Evolutionary conservation across 352 stramenopile species (phyloP).

Genomic region (Pythium monospermum): DNA sequence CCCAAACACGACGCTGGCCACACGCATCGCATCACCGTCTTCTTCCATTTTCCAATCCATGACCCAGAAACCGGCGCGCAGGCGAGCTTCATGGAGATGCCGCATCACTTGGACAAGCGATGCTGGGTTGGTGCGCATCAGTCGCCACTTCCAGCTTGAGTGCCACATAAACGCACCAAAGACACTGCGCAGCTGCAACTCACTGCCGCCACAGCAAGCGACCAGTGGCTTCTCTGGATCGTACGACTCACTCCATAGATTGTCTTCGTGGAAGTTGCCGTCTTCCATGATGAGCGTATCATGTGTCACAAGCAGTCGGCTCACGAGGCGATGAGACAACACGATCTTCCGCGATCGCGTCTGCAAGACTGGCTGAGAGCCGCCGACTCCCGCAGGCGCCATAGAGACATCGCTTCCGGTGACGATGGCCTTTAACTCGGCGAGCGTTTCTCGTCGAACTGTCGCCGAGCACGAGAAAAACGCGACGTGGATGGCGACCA

Average conservation of each 20-base stretch:
- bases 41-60: conserved; percentile 77
- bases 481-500: conserved; percentile 77
- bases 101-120: conserved; percentile 63
- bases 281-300: conserved; percentile 47
- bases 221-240: conserved; percentile 38
- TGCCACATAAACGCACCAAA: conserved; percentile 88
- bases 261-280: conserved; percentile 13
- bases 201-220: conserved; percentile 73
- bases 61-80: conserved; percentile 78
- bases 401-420: conserved; percentile 30
- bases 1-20: conserved; percentile 75
- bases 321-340: conserved; percentile 77
- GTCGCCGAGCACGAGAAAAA: conserved; percentile 77
- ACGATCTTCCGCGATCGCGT: conserved; percentile 21
- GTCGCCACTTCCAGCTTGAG: conserved; percentile 80
- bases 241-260: conserved; percentile 21
- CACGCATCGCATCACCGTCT: conserved; percentile 35
- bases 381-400: not conserved
- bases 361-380: not conserved
- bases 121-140: conserved; percentile 35
- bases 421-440: conserved; percentile 68
- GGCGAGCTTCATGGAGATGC: conserved; percentile 58
- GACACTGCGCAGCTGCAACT: conserved; percentile 64
- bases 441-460: conserved; percentile 56
- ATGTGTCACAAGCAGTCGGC: conserved; percentile 65